Conservation (phyloP, 208 protist genomes). For the Trichomonas tenax region DNA sequence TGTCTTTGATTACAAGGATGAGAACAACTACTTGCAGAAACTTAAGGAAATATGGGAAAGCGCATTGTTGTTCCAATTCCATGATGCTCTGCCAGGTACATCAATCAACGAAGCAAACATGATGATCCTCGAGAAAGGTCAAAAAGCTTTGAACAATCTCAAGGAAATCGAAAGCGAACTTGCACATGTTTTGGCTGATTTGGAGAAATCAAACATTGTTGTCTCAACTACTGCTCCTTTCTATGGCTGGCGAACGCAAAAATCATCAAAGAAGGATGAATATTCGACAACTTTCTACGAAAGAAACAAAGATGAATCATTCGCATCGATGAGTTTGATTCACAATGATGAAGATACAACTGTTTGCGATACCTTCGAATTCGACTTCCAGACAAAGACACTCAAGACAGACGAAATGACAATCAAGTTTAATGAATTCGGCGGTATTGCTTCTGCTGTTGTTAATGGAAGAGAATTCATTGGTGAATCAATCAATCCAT, state of each 20-base stretch:
- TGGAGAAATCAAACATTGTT: neutral
- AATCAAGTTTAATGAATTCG: neutral
- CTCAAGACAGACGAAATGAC: neutral
- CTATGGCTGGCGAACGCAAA: neutral
- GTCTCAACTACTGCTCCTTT: neutral
- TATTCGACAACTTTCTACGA: neutral
- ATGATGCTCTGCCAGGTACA: constrained; percentile 1
- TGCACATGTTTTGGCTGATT: neutral
- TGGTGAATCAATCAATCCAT: neutral
- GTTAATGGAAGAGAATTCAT: neutral
- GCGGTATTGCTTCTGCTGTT: neutral
- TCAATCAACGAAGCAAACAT: neutral
- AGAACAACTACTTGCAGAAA: neutral
- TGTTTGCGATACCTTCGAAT: neutral
- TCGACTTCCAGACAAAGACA: neutral
- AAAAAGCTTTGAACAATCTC: neutral
- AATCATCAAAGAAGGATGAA: neutral
- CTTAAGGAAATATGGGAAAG: neutral
- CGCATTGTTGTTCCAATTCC: neutral
- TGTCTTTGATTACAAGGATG: neutral
- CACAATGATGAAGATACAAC: neutral
- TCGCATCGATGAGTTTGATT: neutral
- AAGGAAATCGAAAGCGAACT: neutral
- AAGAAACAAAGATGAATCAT: neutral
- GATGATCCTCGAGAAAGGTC: neutral